phyloP scores from a whole-genome alignment of 2,329 filamentous ascomycete species.

The Intubia oerlemansii region DNA sequence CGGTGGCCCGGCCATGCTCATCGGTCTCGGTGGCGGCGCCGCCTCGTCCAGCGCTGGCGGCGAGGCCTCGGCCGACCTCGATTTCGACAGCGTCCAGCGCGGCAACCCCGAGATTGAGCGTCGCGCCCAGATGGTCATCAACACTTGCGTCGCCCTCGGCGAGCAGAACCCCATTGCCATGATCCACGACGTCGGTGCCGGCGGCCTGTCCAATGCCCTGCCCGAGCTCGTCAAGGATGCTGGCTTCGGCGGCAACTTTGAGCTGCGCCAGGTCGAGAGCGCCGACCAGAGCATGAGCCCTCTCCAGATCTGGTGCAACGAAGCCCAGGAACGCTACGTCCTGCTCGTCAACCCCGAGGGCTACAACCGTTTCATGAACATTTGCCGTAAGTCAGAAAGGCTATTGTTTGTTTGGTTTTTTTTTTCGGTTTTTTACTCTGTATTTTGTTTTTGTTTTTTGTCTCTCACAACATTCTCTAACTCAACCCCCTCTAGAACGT shows the following conservation, averaged over 20 bases:
- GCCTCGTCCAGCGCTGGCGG: slow-evolving; percentile 80
- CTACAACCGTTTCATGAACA: slow-evolving; percentile 53
- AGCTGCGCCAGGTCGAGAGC: slow-evolving; percentile 83
- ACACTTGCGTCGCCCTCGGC: slow-evolving; percentile 72
- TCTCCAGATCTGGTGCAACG: slow-evolving; percentile 93
- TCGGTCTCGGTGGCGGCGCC: slow-evolving; percentile 85
- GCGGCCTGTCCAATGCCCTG: slow-evolving; percentile 54
- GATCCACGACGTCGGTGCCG: slow-evolving; percentile 94
- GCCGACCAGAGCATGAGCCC: slow-evolving; percentile 85
- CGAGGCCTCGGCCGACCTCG: slow-evolving; percentile 75
- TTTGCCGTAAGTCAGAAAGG: slow-evolving; percentile 30
- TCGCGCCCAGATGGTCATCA: slow-evolving; percentile 93
- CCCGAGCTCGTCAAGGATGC: slow-evolving; percentile 86
- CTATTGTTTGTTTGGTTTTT: slow-evolving; percentile 20
- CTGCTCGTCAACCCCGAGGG: slow-evolving; percentile 64
- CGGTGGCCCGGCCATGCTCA: slow-evolving; percentile 91
- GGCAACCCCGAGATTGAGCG: slow-evolving; percentile 94
- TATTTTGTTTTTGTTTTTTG: slow-evolving; percentile 1
- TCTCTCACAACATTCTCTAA: slow-evolving; percentile 6
- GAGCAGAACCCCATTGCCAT: slow-evolving; percentile 78
- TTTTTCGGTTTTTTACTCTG: neutral
- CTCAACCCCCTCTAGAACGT: slow-evolving; percentile 27
- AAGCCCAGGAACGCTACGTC: slow-evolving; percentile 92
- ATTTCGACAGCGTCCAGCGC: slow-evolving; percentile 92
- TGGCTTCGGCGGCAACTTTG: slow-evolving; percentile 74